Evolutionary conservation across 2,329 filamentous ascomycete genomes (phyloP).

Genomic region (Xenosphaeropsis pyriputrescens): DNA sequence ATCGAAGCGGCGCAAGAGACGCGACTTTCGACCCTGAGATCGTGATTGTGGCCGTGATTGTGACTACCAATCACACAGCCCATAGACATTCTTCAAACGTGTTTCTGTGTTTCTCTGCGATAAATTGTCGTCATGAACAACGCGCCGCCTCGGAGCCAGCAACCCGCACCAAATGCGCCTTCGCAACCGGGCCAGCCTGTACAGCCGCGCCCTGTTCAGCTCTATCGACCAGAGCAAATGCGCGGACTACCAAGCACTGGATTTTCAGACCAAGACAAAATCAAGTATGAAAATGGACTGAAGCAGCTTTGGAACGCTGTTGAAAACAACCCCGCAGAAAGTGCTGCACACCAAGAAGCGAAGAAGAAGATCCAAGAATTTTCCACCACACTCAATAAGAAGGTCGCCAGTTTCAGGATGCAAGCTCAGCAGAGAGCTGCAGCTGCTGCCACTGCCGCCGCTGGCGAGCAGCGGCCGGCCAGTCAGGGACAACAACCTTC

Average conservation of each 20-base stretch:
- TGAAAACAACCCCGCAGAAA: constrained; percentile 32
- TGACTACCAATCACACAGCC: too few relatives aligned
- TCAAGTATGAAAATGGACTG: constrained; percentile 43
- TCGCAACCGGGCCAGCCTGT: constrained; percentile 9
- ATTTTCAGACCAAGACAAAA: constrained; percentile 37
- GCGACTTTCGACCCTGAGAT: too few relatives aligned
- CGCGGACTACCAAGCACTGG: constrained; percentile 11
- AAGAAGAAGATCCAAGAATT: constrained; percentile 45
- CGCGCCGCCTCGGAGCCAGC: background rate
- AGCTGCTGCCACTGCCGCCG: constrained; percentile 3
- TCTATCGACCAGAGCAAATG: constrained; percentile 18
- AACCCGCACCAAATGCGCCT: constrained; percentile 10
- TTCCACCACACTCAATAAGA: constrained; percentile 37
- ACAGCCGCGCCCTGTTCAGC: constrained; percentile 7
- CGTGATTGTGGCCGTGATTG: too few relatives aligned
- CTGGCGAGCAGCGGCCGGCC: constrained; percentile 4
- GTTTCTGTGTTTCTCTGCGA: too few relatives aligned
- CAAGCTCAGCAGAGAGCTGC: constrained; percentile 4
- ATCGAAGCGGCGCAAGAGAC: too few relatives aligned
- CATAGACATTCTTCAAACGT: too few relatives aligned
- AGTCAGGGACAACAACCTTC: constrained; percentile 4
- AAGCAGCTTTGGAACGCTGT: constrained; percentile 33
- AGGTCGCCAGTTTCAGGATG: constrained; percentile 24
- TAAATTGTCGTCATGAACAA: too few relatives aligned
- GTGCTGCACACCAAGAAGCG: constrained; percentile 31